Conservation (phyloP, 176 grass and related monocot genomes). For the Sorghum bicolor region DNA sequence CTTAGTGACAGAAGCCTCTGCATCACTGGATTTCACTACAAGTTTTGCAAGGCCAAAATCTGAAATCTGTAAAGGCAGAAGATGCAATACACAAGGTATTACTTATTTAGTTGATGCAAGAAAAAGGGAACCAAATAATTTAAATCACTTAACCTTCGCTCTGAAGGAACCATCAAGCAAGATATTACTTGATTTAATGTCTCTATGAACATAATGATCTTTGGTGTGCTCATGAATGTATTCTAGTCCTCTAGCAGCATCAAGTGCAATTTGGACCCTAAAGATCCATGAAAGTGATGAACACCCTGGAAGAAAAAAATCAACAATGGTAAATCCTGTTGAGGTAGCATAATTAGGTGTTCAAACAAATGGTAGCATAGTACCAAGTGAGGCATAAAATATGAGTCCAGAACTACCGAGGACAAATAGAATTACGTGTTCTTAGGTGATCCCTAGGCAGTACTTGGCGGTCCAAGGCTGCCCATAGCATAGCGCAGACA, state of each 20-base stretch:
- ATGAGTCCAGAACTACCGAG: neutral
- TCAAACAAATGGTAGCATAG: neutral
- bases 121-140: neutral
- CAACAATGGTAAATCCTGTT: neutral
- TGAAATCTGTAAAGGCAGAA: conserved; percentile 64
- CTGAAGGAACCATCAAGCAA: conserved; percentile 89
- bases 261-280: conserved; percentile 93
- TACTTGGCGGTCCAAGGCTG: neutral
- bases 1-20: conserved; percentile 92
- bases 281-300: conserved; percentile 94
- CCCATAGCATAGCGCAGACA: neutral
- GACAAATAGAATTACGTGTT: neutral
- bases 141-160: conserved; percentile 66
- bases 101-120: conserved; percentile 5
- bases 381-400: neutral
- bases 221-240: conserved; percentile 99
- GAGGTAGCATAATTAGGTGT: neutral
- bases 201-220: conserved; percentile 98
- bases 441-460: neutral
- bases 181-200: conserved; percentile 99
- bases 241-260: conserved; percentile 95
- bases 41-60: conserved; percentile 99
- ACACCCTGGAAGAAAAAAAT: conserved; percentile 51
- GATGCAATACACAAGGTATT: neutral
- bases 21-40: conserved; percentile 80